These are phyloP conservation scores for Globisporangium radiosum DNA, from an alignment of 352 stramenopile genomes.

Conservation along the genomic window DNA sequence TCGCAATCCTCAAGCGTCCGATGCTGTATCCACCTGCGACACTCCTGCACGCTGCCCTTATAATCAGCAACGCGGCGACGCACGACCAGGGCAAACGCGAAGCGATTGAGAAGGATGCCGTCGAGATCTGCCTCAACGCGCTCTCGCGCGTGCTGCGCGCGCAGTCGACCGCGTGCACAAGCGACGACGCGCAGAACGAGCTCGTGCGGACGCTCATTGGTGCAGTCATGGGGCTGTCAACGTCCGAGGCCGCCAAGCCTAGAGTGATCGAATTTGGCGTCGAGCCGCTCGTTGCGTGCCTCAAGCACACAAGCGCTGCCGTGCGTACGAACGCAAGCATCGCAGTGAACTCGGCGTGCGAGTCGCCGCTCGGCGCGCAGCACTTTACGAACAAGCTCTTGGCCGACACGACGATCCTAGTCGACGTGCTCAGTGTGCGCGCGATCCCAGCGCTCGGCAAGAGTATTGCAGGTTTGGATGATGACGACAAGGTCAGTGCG, in stretches of 20 bases:
- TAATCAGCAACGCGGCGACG: conserved; percentile 45
- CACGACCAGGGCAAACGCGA: conserved; percentile 53
- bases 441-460: conserved; percentile 38
- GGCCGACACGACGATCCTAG: conserved; percentile 24
- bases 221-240: conserved; percentile 65
- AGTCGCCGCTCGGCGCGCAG: conserved; percentile 34
- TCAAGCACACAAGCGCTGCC: conserved; percentile 30
- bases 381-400: conserved; percentile 43
- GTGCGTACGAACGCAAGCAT: conserved; percentile 50
- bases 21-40: conserved; percentile 35
- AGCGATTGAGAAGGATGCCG: conserved; percentile 33
- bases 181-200: conserved; percentile 34
- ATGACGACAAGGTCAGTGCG: conserved; percentile 37
- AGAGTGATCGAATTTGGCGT: conserved; percentile 66
- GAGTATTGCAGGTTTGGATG: conserved; percentile 29
- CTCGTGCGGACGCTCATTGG: conserved; percentile 44
- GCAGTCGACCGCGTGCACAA: conserved; percentile 29
- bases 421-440: conserved; percentile 49
- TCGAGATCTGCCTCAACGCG: conserved; percentile 50
- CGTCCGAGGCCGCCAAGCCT: conserved; percentile 57
- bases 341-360: conserved; percentile 58
- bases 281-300: conserved; percentile 48
- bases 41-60: conserved; percentile 28
- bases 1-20: conserved; percentile 52
- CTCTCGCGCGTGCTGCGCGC: conserved; percentile 46